phyloP scores from a whole-genome alignment of 441 rosid genomes.

The Pelargonium cotyledonis region DNA sequence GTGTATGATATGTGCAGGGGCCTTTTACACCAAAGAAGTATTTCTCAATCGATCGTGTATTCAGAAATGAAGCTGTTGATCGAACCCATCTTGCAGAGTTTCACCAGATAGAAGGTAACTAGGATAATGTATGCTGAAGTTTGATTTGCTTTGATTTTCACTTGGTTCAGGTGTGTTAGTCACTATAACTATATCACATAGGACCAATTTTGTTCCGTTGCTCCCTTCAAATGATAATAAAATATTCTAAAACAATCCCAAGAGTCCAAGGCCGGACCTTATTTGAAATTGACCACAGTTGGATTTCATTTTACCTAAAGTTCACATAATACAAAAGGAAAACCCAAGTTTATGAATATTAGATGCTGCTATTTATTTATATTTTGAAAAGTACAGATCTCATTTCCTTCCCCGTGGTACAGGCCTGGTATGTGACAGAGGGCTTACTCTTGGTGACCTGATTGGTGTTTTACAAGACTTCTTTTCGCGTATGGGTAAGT shows the following conservation, averaged over 20 bases:
- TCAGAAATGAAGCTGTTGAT: slow-evolving; percentile 96
- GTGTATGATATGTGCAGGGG: slow-evolving; percentile 30
- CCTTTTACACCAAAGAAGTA: slow-evolving; percentile 73
- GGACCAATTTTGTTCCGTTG: too few species aligned
- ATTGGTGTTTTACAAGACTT: slow-evolving; percentile 80
- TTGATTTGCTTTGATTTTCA: neutral
- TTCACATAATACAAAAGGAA: too few species aligned
- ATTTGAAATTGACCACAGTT: too few species aligned
- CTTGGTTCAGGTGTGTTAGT: neutral
- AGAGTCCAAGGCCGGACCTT: too few species aligned
- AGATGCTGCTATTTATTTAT: neutral
- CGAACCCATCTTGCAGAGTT: slow-evolving; percentile 93
- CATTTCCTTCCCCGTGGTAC: slow-evolving; percentile 26
- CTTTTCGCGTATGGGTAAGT: slow-evolving; percentile 76
- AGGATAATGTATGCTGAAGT: neutral
- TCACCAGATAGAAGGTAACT: slow-evolving; percentile 90
- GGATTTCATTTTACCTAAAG: too few species aligned
- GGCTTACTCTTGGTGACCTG: slow-evolving; percentile 88
- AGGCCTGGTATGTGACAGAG: slow-evolving; percentile 87
- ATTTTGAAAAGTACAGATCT: neutral
- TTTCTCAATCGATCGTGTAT: slow-evolving; percentile 92
- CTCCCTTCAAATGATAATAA: too few species aligned
- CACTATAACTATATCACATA: neutral
- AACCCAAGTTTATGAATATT: neutral
- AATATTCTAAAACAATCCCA: too few species aligned